Conservation (phyloP, 2,329 filamentous ascomycete genomes). For the Hymenoscyphus fraxineus region DNA sequence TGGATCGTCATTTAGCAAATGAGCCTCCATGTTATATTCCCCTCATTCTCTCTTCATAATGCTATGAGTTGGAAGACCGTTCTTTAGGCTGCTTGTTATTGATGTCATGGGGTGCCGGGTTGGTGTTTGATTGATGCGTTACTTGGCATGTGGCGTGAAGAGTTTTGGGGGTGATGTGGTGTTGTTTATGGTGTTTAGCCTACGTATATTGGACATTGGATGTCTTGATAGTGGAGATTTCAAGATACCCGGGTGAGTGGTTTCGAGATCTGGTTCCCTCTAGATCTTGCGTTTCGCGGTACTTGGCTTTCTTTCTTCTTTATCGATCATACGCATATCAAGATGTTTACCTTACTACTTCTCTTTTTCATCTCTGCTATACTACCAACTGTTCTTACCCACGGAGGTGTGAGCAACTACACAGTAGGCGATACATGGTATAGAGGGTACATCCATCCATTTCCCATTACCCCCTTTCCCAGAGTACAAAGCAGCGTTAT, state of each 20-base stretch:
- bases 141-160: not conserved
- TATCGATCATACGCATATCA: not conserved
- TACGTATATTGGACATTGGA: not conserved
- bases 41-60: conserved; percentile 7
- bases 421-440: conserved; percentile 19
- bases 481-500: too few relatives aligned
- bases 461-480: not conserved
- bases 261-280: not conserved
- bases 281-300: not conserved
- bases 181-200: not conserved
- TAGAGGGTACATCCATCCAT: conserved; percentile 12
- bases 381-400: conserved; percentile 5
- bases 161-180: not conserved
- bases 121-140: not conserved
- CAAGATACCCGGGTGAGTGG: not conserved
- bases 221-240: not conserved
- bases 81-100: conserved; percentile 7
- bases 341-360: conserved; percentile 7
- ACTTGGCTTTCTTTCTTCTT: not conserved
- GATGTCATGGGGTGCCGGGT: not conserved
- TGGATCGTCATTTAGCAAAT: conserved; percentile 2
- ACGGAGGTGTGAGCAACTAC: conserved; percentile 23
- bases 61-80: conserved; percentile 8
- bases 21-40: conserved; percentile 11
- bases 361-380: conserved; percentile 1